Percentiles rank a stretch among this genome's conserved stretches.
phyloP scores from a whole-genome alignment of 2,329 filamentous ascomycete species.

The Aspergillus carbonarius region DNA sequence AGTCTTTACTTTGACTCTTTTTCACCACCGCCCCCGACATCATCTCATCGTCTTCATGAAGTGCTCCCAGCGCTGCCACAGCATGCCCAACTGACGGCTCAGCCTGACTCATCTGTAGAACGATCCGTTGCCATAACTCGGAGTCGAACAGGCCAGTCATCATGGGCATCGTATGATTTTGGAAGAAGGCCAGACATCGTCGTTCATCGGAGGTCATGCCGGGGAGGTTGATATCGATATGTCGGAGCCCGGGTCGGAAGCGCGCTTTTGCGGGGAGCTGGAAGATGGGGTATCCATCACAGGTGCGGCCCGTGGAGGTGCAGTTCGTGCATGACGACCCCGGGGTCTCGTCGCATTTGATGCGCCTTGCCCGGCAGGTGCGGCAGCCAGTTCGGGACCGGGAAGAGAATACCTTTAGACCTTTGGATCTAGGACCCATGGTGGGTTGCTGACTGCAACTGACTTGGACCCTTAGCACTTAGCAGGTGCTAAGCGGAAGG shows the following conservation, averaged over 20 bases:
- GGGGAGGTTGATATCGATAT: neutral
- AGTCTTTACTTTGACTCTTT: neutral
- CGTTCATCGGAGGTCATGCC: conserved; percentile 17
- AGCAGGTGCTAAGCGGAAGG: too few species aligned
- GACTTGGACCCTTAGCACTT: neutral
- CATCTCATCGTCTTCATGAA: neutral
- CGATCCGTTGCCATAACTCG: conserved; percentile 7
- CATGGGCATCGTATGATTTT: conserved; percentile 14
- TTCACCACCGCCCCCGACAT: neutral
- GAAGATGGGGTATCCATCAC: conserved; percentile 36
- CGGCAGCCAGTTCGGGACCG: conserved; percentile 10
- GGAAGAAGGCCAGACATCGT: conserved; percentile 21
- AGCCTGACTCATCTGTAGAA: neutral
- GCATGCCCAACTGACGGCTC: conserved; percentile 13
- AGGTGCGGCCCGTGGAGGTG: conserved; percentile 36
- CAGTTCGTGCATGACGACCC: conserved; percentile 36
- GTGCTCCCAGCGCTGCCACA: conserved; percentile 3
- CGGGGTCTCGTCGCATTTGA: conserved; percentile 33
- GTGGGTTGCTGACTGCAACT: neutral
- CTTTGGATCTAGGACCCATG: neutral
- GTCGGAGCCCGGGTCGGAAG: neutral
- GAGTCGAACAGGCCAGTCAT: conserved; percentile 17
- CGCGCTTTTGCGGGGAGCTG: conserved; percentile 3
- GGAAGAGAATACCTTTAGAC: neutral
- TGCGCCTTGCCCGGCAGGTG: conserved; percentile 4